These are phyloP conservation scores for Daedalea quercina DNA, from an alignment of 768 basidiomycete species.

Conservation along the genomic window DNA sequence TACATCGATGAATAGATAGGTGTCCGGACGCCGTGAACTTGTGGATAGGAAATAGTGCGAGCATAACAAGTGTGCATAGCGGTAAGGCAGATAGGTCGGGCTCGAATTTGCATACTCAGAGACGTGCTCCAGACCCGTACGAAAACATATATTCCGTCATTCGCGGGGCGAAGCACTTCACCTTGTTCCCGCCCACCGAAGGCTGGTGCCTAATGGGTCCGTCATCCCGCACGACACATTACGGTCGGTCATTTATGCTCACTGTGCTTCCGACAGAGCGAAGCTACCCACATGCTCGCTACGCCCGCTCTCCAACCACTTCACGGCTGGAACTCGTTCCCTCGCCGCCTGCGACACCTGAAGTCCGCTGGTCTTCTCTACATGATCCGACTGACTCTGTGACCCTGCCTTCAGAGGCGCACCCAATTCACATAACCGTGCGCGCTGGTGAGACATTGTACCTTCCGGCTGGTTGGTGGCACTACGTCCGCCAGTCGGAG, in stretches of 20 bases:
- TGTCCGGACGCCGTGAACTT: slow-evolving; percentile 86
- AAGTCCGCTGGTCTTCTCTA: slow-evolving; percentile 82
- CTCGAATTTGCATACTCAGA: not conserved
- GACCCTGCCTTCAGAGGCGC: slow-evolving; percentile 43
- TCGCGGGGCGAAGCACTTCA: slow-evolving; percentile 80
- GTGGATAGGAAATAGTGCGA: slow-evolving; percentile 80
- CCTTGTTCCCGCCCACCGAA: slow-evolving; percentile 84
- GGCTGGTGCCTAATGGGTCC: slow-evolving; percentile 76
- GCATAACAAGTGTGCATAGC: slow-evolving; percentile 81
- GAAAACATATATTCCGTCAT: slow-evolving; percentile 92
- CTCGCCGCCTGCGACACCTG: slow-evolving; percentile 25
- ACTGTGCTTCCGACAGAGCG: slow-evolving; percentile 29
- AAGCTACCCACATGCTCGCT: slow-evolving; percentile 53
- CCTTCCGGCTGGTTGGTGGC: slow-evolving; percentile 94
- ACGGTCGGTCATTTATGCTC: slow-evolving; percentile 35
- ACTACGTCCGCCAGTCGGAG: slow-evolving; percentile 72
- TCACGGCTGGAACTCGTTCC: slow-evolving; percentile 25
- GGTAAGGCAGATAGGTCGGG: slow-evolving; percentile 37
- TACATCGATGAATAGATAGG: slow-evolving; percentile 31
- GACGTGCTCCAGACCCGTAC: slow-evolving; percentile 58
- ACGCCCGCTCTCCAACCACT: slow-evolving; percentile 31
- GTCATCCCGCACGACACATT: slow-evolving; percentile 6
- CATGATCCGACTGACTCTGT: slow-evolving; percentile 45
- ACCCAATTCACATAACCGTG: slow-evolving; percentile 63
- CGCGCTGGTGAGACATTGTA: slow-evolving; percentile 75